A percentile compares a stretch with the other conserved stretches of the same genome.
These are phyloP conservation scores for Ascoidea asiatica DNA, from an alignment of 805 yeast genomes.

Conservation along the genomic window DNA sequence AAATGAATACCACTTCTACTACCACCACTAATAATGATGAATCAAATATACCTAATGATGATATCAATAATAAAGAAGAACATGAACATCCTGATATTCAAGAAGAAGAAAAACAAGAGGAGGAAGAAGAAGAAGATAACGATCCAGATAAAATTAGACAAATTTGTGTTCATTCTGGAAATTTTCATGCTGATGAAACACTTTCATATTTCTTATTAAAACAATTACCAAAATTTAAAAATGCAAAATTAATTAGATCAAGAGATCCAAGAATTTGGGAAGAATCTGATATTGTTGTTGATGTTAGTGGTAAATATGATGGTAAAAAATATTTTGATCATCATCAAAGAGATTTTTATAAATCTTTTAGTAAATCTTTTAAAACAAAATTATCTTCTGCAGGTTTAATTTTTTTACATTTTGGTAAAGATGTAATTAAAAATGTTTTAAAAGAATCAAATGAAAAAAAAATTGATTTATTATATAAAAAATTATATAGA, in stretches of 20 bases:
- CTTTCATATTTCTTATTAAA: constrained; percentile 82
- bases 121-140: background rate
- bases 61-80: no score
- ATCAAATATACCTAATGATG: no score
- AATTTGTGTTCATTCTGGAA: constrained; percentile 51
- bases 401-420: constrained; percentile 83
- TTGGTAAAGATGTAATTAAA: constrained; percentile 54
- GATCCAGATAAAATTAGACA: background rate
- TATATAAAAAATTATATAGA: constrained; percentile 68
- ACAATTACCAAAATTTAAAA: constrained; percentile 51
- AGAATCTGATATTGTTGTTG: constrained; percentile 81
- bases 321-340: constrained; percentile 82
- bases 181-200: constrained; percentile 95
- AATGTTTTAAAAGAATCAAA: constrained; percentile 21
- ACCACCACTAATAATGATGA: no score
- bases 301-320: constrained; percentile 88
- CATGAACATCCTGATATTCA: no score
- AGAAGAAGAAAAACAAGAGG: background rate
- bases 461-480: constrained; percentile 36
- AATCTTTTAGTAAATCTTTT: constrained; percentile 50
- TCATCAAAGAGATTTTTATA: constrained; percentile 85
- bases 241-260: constrained; percentile 66
- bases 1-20: no score
- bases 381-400: constrained; percentile 84
- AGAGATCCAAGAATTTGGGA: constrained; percentile 79